phyloP scores from a whole-genome alignment of 257 asterid species.

The Solanum okadae region DNA sequence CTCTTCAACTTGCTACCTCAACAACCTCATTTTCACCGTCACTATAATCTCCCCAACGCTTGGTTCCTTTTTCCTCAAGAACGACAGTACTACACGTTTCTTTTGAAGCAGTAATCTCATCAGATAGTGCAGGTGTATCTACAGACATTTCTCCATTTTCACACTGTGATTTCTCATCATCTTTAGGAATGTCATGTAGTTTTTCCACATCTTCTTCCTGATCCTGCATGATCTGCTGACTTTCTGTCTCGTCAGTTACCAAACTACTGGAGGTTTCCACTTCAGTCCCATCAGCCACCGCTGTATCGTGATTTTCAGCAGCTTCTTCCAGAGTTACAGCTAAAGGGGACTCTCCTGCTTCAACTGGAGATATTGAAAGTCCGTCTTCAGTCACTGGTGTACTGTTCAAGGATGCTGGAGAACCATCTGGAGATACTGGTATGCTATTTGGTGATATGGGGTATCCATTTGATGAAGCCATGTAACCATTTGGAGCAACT shows the following conservation, averaged over 20 bases:
- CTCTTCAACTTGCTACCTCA: constrained; percentile 30
- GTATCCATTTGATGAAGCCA: constrained; percentile 33
- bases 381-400: constrained; percentile 29
- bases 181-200: constrained; percentile 14
- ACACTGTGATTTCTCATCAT: constrained; percentile 12
- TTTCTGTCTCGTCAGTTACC: neutral
- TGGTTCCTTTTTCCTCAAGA: constrained; percentile 34
- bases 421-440: constrained; percentile 29
- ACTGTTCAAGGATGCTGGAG: constrained; percentile 16
- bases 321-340: constrained; percentile 22
- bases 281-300: constrained; percentile 13
- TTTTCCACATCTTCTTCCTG: constrained; percentile 22
- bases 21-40: constrained; percentile 59
- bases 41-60: constrained; percentile 75
- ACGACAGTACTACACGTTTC: constrained; percentile 10
- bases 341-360: constrained; percentile 35
- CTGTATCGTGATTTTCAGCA: constrained; percentile 11
- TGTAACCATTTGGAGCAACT: constrained; percentile 52
- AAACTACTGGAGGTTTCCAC: constrained; percentile 15
- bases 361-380: constrained; percentile 18
- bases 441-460: constrained; percentile 19
- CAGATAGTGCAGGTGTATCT: constrained; percentile 11
- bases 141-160: constrained; percentile 21
- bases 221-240: constrained; percentile 8
- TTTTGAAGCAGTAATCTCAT: constrained; percentile 14